Percentiles rank a stretch among this genome's conserved stretches.
Conservation (phyloP, 495 filamentous ascomycete genomes). For the Evernia prunastri region DNA sequence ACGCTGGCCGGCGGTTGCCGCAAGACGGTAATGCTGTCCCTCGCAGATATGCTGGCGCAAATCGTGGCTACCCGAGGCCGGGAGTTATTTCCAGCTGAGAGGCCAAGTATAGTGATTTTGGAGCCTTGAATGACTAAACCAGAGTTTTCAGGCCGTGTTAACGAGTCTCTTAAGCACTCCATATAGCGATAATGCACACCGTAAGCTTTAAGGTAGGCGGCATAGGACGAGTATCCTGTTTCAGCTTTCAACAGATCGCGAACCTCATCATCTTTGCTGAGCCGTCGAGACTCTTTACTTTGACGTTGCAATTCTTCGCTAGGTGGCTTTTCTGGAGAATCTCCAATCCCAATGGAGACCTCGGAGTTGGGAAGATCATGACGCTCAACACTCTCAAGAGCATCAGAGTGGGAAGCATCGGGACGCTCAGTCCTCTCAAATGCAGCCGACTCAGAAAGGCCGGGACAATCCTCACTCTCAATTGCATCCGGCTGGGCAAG, state of each 20-base stretch:
- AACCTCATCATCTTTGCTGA: not conserved
- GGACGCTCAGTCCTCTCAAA: too few species aligned
- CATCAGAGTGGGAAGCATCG: too few species aligned
- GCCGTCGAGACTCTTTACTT: not conserved
- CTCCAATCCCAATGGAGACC: not conserved
- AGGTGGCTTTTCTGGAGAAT: too few species aligned
- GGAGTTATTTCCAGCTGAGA: not conserved
- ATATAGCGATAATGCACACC: not conserved
- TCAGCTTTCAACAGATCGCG: not conserved
- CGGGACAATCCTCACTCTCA: too few species aligned
- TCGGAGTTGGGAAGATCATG: not conserved
- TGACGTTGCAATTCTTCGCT: too few species aligned
- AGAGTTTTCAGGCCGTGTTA: too few species aligned
- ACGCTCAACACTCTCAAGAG: not conserved
- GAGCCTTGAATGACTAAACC: not conserved
- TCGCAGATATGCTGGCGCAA: not conserved
- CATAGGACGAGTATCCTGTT: not conserved
- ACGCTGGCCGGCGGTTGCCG: not conserved
- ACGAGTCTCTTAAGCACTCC: too few species aligned
- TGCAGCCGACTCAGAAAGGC: too few species aligned
- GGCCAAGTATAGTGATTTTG: not conserved
- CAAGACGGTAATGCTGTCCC: not conserved
- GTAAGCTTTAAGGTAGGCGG: not conserved
- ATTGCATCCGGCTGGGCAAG: too few species aligned
- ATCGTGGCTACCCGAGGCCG: not conserved